Evolutionary conservation across 2,329 filamentous ascomycete species (phyloP), one percentile per base, ranked within the genome.

Genomic region (Pseudogymnoascus sp.): DNA sequence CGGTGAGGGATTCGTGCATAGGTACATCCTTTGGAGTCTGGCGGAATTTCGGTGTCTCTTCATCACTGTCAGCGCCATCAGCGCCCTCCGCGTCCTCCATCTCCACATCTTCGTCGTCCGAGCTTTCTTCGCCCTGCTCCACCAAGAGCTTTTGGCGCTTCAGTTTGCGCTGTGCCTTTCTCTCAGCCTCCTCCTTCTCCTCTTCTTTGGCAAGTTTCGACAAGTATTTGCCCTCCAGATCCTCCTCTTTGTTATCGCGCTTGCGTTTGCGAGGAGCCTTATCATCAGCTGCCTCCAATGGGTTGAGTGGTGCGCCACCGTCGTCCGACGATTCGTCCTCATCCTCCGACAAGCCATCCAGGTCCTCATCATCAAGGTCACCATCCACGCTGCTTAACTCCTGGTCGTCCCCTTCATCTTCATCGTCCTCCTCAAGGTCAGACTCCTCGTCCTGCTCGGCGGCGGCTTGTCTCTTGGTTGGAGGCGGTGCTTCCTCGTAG

Each of bases 181-280:
- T 62, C 60, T 76, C 78, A 59, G 77, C 70, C 61, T 80, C 77
- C 71, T 81, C 77, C 70, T 84, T 78, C 70, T 84, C 76, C 67
- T 83, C 80, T 68, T 86, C 74, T 70, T 84, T 74, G 67, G 78
- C 81, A 30, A 92, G 73, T 65, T 85, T 85, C 61, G 81, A 77
- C 75, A 93, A 77, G 68, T 92, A 91, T 58, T 81, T 83, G 61
- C 79, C 81, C 69, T 91, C 89, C 1, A 91, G 74, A 61, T 89
- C 84, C 22, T 90, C 81, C 9, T 87, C 82, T 32, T 87, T 81
- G 61, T 79, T 70, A 59, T 76, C 85, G 62, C 87, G 79, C 75
- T 88, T 89, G 64, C 86, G 79, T 72, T 88, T 54, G 30, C 81
- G 78, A 30, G 69, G 67, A 8, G 65, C 61, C 68, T 73, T 65